Percentiles rank a stretch among this genome's conserved stretches.
phyloP scores from a whole-genome alignment of 805 yeast genomes.

The Lachancea fermentati region DNA sequence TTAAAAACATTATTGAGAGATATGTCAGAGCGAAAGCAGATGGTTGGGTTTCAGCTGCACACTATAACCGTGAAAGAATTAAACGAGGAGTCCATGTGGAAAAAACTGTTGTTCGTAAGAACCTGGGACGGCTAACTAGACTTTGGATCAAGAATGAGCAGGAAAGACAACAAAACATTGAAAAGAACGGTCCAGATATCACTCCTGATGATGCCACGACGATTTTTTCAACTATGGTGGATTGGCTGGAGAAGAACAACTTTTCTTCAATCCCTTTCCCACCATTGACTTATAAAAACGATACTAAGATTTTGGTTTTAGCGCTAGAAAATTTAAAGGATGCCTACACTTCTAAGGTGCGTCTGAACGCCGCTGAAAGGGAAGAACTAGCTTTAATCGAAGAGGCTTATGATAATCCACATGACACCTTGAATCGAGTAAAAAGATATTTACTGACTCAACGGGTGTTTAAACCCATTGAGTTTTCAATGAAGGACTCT shows the following conservation, averaged over 20 bases:
- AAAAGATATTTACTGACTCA: constrained; percentile 81
- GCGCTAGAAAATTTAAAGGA: constrained; percentile 89
- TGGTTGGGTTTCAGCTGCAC: constrained; percentile 93
- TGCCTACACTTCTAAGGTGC: constrained; percentile 63
- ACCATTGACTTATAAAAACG: constrained; percentile 85
- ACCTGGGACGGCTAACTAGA: constrained; percentile 84
- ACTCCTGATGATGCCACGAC: constrained; percentile 85
- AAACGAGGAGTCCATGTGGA: constrained; percentile 88
- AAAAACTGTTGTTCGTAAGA: constrained; percentile 89
- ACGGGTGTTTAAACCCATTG: constrained; percentile 85
- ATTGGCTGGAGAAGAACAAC: constrained; percentile 81
- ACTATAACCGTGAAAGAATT: constrained; percentile 84
- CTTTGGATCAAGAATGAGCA: constrained; percentile 92
- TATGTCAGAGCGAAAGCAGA: constrained; percentile 94
- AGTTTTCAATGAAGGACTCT: constrained; percentile 85
- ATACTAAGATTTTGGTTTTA: constrained; percentile 79
- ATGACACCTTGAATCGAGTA: constrained; percentile 79
- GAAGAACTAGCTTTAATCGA: constrained; percentile 92
- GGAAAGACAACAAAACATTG: constrained; percentile 73
- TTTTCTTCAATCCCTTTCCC: constrained; percentile 92
- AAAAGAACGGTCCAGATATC: constrained; percentile 82
- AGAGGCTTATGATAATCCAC: constrained; percentile 96
- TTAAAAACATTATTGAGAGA: constrained; percentile 78
- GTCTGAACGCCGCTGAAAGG: constrained; percentile 80
- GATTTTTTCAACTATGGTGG: constrained; percentile 79